Conservation (phyloP, 2,329 filamentous ascomycete genomes). For the Triangularia verruculosa region DNA sequence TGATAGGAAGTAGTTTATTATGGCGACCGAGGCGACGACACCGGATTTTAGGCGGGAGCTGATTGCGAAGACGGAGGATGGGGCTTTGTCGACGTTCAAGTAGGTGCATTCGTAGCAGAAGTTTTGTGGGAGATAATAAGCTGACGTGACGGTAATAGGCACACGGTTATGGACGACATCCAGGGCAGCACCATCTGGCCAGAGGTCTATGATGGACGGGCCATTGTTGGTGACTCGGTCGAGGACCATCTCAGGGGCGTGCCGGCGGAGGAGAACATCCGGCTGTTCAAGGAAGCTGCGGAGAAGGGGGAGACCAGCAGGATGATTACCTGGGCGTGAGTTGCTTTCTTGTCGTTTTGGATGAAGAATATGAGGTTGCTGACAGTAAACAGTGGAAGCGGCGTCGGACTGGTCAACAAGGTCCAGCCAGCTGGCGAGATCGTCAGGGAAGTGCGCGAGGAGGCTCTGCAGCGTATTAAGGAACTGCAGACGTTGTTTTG, state of each 20-base stretch:
- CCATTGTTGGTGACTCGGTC: slow-evolving; percentile 40
- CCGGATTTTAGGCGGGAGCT: slow-evolving; percentile 40
- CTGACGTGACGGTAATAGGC: slow-evolving; percentile 16
- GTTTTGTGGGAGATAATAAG: background rate
- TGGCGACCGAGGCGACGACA: slow-evolving; percentile 42
- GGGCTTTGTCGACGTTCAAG: slow-evolving; percentile 46
- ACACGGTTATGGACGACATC: slow-evolving; percentile 43
- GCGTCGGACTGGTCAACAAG: slow-evolving; percentile 44
- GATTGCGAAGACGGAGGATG: slow-evolving; percentile 42
- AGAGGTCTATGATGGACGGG: slow-evolving; percentile 43
- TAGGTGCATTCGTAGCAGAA: slow-evolving; percentile 22
- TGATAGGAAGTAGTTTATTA: slow-evolving; percentile 38
- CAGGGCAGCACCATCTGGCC: slow-evolving; percentile 41
- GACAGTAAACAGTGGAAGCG: slow-evolving; percentile 37
- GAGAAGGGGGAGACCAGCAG: slow-evolving; percentile 34
- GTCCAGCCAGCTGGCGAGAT: slow-evolving; percentile 42
- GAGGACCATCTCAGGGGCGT: slow-evolving; percentile 39
- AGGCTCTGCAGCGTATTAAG: slow-evolving; percentile 36
- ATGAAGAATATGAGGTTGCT: background rate
- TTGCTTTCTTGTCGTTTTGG: background rate
- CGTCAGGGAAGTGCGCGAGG: slow-evolving; percentile 40
- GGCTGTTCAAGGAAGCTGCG: slow-evolving; percentile 38
- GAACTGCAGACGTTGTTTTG: slow-evolving; percentile 24
- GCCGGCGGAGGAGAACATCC: slow-evolving; percentile 42
- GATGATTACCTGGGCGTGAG: slow-evolving; percentile 37